Evolutionary conservation across 2,329 filamentous ascomycete species (phyloP).

Genomic region (Furcasterigmium furcatum): DNA sequence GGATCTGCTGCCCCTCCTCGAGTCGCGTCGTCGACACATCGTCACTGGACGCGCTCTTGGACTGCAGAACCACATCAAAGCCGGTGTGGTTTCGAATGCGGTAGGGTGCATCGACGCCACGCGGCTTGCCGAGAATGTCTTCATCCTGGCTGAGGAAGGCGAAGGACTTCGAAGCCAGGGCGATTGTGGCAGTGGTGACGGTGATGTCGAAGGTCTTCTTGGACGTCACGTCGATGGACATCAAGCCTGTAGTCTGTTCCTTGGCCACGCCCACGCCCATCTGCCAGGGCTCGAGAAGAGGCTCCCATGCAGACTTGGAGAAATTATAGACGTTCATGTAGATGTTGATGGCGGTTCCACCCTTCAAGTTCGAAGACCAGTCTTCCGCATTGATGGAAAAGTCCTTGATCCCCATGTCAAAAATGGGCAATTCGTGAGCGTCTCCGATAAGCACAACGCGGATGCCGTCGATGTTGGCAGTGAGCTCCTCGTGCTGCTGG

Average conservation of each 20-base stretch:
- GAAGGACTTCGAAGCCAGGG: constrained; percentile 87
- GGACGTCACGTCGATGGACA: constrained; percentile 84
- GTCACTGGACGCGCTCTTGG: constrained; percentile 64
- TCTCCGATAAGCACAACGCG: constrained; percentile 94
- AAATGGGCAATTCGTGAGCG: constrained; percentile 87
- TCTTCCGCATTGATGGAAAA: constrained; percentile 83
- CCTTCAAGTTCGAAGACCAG: constrained; percentile 86
- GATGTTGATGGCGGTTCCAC: constrained; percentile 86
- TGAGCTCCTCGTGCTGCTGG: constrained; percentile 68
- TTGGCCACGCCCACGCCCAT: constrained; percentile 87
- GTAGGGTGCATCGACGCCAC: constrained; percentile 89
- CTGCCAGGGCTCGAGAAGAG: constrained; percentile 92
- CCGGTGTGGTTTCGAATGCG: constrained; percentile 93
- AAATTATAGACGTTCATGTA: constrained; percentile 99
- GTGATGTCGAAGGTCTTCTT: constrained; percentile 90
- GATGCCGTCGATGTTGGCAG: constrained; percentile 82
- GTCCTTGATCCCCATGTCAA: constrained; percentile 90
- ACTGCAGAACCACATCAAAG: constrained; percentile 82
- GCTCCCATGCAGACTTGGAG: constrained; percentile 98
- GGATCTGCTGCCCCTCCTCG: constrained; percentile 83
- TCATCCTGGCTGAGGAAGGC: constrained; percentile 86
- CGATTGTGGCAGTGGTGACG: constrained; percentile 89
- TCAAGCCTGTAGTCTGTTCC: constrained; percentile 68
- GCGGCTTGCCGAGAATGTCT: constrained; percentile 89
- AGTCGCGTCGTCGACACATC: constrained; percentile 73